Evolutionary conservation across 768 basidiomycete species (phyloP), one percentile per base, ranked within the genome.

Genomic region (Guyanaporus albipodus): DNA sequence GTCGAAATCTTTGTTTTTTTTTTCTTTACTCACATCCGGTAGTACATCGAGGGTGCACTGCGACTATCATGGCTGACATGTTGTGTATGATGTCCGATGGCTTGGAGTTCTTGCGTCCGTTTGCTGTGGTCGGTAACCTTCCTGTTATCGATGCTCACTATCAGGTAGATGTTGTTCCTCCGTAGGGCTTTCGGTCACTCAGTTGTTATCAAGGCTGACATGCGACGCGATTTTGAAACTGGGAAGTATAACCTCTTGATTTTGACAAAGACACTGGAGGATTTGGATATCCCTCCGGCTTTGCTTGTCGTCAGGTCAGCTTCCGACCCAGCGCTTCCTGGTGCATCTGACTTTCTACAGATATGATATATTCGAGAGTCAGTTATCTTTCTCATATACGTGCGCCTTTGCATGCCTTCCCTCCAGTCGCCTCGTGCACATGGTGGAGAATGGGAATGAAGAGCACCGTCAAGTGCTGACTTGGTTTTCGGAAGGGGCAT

Each of bases 211-310:
- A 51, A 83, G 78, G 67, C 71, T 56, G 73, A 78, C 7, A 63
- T 78, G 21, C 71, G 75, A 34, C 70, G 67, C 18, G 67, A 67
- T 37, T 86, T 87, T 48, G 61, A 68, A 21, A 56, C 61, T 22
- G 87, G 85, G 4, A 72, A 71, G 9, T 74, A 71, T 52, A 91
- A 91, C 58, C 67, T 89, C 9, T 65, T 89, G 26, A 69, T 91
- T 26, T 68, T 76, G 23, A 82, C 80, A 2, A 79, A 79, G 54
- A 71, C 73, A 1, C 63, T 72, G 6, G 80, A 84, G 59, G 83
- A 85, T 57, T 53, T 85, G 10, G 81, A 80, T 38, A 43, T 85
- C 22, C 78, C 82, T 6, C 72, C 72, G 24, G 76, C 74, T 7
- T 73, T 76, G 7, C 64, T 83, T 23, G 74, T 90, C 9, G 74